phyloP scores from a whole-genome alignment of 1,284 basidiomycete species.

The Sparassis latifolia region DNA sequence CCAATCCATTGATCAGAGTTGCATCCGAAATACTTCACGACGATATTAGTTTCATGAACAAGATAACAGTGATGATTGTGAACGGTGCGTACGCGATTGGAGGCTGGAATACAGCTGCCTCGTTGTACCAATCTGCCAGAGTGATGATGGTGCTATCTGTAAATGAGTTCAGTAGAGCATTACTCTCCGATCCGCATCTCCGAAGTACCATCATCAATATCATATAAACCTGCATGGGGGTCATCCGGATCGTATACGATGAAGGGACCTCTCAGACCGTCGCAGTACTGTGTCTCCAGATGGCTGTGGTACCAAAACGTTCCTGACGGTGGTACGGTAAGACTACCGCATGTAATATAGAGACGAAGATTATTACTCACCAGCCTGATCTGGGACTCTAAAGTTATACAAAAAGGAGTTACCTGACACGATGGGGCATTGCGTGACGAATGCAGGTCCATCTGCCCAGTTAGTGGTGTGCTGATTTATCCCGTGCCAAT shows the following conservation, averaged over 20 bases:
- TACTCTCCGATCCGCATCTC: slow-evolving; percentile 18
- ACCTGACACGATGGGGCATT: slow-evolving; percentile 45
- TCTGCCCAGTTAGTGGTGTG: slow-evolving; percentile 29
- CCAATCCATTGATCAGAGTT: slow-evolving; percentile 47
- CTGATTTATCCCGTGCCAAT: slow-evolving; percentile 34
- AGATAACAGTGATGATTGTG: background rate
- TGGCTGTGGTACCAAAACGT: slow-evolving; percentile 20
- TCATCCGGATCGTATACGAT: slow-evolving; percentile 37
- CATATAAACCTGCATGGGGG: slow-evolving; percentile 31
- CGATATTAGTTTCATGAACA: background rate
- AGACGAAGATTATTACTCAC: slow-evolving; percentile 5
- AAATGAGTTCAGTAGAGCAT: slow-evolving; percentile 27
- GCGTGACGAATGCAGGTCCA: slow-evolving; percentile 32
- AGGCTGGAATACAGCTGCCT: slow-evolving; percentile 1
- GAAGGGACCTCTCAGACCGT: slow-evolving; percentile 28
- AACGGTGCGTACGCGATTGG: background rate
- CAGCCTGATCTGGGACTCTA: slow-evolving; percentile 26
- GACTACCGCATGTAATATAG: background rate
- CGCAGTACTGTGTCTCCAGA: slow-evolving; percentile 26
- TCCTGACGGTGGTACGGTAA: slow-evolving; percentile 4
- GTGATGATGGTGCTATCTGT: slow-evolving; percentile 19
- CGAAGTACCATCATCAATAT: slow-evolving; percentile 33
- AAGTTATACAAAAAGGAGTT: slow-evolving; percentile 39
- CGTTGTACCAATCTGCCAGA: slow-evolving; percentile 20
- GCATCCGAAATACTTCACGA: slow-evolving; percentile 13